Evolutionary conservation across 805 yeast species (phyloP).

Genomic region (Deakozyma indianensis): DNA sequence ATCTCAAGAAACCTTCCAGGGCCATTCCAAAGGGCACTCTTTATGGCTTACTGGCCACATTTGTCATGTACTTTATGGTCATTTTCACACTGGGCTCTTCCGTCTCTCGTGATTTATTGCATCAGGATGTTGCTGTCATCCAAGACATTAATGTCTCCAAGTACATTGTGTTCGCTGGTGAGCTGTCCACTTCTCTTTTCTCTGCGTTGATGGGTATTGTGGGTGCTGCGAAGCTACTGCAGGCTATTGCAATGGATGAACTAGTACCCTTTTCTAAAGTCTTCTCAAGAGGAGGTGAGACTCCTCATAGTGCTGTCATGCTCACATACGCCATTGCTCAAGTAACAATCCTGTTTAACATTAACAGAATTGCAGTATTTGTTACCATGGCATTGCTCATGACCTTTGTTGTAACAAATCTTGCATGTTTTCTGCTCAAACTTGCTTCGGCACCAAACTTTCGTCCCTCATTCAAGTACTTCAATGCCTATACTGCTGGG

Average conservation of each 20-base stretch:
- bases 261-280: slow-evolving; percentile 65
- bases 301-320: slow-evolving; percentile 49
- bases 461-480: slow-evolving; percentile 86
- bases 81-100: slow-evolving; percentile 68
- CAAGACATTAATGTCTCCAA: slow-evolving; percentile 67
- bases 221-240: slow-evolving; percentile 84
- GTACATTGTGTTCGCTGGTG: slow-evolving; percentile 68
- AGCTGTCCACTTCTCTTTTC: slow-evolving; percentile 77
- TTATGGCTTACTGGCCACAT: slow-evolving; percentile 67
- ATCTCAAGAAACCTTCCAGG: slow-evolving; percentile 67
- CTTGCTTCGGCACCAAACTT: slow-evolving; percentile 96
- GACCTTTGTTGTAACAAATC: slow-evolving; percentile 88
- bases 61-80: slow-evolving; percentile 62
- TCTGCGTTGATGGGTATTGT: slow-evolving; percentile 91
- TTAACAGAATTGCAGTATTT: slow-evolving; percentile 85
- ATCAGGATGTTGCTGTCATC: slow-evolving; percentile 69
- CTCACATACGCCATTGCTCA: slow-evolving; percentile 78
- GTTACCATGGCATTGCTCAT: slow-evolving; percentile 94
- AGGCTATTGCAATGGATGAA: slow-evolving; percentile 80
- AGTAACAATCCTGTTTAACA: slow-evolving; percentile 72
- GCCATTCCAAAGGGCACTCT: slow-evolving; percentile 92
- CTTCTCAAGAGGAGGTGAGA: slow-evolving; percentile 46
- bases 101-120: slow-evolving; percentile 64
- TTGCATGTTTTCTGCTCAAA: slow-evolving; percentile 81
- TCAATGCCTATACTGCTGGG: slow-evolving; percentile 69